These are phyloP conservation scores for Debaryomycetaceae sp. DNA, from an alignment of 1,139 yeast genomes.

Conservation along the genomic window DNA sequence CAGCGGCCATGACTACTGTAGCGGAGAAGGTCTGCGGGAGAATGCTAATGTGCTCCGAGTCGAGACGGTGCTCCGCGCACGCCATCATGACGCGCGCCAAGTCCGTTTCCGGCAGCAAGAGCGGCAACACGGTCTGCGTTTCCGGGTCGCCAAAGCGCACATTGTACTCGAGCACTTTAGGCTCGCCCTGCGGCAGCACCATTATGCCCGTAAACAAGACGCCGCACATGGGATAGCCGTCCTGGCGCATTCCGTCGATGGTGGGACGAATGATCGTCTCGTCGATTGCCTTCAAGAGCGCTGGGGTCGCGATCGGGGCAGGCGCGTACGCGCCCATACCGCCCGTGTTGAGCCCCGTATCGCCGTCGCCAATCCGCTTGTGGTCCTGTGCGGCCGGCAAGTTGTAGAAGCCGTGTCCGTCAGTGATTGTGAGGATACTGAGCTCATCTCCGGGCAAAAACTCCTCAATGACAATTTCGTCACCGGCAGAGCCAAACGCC, in stretches of 20 bases:
- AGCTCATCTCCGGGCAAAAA: slow-evolving; percentile 95
- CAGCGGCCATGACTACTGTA: slow-evolving; percentile 94
- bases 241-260: slow-evolving; percentile 92
- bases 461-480: slow-evolving; percentile 94
- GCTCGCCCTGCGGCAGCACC: slow-evolving; percentile 68
- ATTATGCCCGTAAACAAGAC: slow-evolving; percentile 94
- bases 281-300: slow-evolving; percentile 59
- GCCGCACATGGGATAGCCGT: slow-evolving; percentile 94
- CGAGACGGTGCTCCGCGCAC: slow-evolving; percentile 90
- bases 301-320: slow-evolving; percentile 80
- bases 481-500: slow-evolving; percentile 89
- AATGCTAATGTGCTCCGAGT: slow-evolving; percentile 60
- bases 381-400: slow-evolving; percentile 98
- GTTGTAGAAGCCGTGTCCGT: slow-evolving; percentile 85
- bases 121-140: slow-evolving; percentile 90
- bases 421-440: slow-evolving; percentile 83
- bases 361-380: slow-evolving; percentile 90
- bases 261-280: slow-evolving; percentile 75
- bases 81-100: slow-evolving; percentile 88
- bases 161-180: slow-evolving; percentile 92
- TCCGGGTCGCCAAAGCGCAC: slow-evolving; percentile 99
- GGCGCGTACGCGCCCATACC: slow-evolving; percentile 99
- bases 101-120: slow-evolving; percentile 74
- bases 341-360: slow-evolving; percentile 91
- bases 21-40: slow-evolving; percentile 61